These are phyloP conservation scores for Pythium rishiriense DNA, from an alignment of 352 stramenopile species.

Conservation along the genomic window DNA sequence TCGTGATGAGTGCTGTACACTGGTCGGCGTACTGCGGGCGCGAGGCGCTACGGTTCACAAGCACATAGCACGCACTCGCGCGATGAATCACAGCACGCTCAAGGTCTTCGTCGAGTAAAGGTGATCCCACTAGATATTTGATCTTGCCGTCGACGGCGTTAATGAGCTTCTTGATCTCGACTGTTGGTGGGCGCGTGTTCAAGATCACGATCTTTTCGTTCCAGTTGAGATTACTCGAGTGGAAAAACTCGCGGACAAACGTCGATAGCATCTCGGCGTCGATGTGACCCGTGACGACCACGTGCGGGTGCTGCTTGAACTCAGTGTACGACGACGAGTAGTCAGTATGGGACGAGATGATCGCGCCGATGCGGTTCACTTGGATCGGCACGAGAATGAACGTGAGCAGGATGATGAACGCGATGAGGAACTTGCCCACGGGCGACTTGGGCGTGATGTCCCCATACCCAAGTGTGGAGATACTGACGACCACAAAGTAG, in stretches of 20 bases:
- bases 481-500: conserved; percentile 86
- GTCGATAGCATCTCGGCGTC: conserved; percentile 57
- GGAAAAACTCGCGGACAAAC: conserved; percentile 87
- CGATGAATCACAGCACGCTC: conserved; percentile 51
- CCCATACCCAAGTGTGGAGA: conserved; percentile 83
- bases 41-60: conserved; percentile 57
- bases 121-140: conserved; percentile 83
- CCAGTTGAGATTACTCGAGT: conserved; percentile 82
- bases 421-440: conserved; percentile 72
- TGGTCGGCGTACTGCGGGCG: conserved; percentile 67
- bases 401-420: conserved; percentile 82
- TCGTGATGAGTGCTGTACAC: conserved; percentile 73
- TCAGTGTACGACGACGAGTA: conserved; percentile 79
- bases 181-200: conserved; percentile 52
- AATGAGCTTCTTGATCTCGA: conserved; percentile 78
- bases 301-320: conserved; percentile 69
- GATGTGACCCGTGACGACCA: conserved; percentile 76
- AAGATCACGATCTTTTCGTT: conserved; percentile 83
- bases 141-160: conserved; percentile 74
- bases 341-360: conserved; percentile 79
- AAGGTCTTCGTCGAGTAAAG: conserved; percentile 79
- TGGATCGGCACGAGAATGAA: conserved; percentile 83
- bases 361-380: conserved; percentile 70
- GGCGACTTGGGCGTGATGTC: conserved; percentile 71
- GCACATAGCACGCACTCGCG: conserved; percentile 65